A percentile compares a stretch with the other conserved stretches of the same genome.
Conservation (phyloP, 2,329 filamentous ascomycete species). For the Triangularia verruculosa region DNA sequence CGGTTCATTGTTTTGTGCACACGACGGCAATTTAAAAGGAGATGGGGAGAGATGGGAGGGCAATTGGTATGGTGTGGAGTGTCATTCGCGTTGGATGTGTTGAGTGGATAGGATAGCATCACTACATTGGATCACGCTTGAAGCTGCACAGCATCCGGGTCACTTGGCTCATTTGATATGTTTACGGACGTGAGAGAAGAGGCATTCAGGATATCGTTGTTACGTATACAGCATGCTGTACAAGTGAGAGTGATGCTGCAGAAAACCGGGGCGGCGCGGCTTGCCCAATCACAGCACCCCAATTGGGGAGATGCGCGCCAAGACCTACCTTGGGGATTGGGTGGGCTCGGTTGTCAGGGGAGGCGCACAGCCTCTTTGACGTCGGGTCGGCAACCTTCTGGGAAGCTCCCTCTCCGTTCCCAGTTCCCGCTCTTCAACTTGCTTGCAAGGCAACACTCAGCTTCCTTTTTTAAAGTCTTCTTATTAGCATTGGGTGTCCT, state of each 20-base stretch:
- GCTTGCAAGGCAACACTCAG: background rate
- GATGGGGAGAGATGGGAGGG: background rate
- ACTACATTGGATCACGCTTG: background rate
- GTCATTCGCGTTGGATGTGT: background rate
- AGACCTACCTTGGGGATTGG: slow-evolving; percentile 5
- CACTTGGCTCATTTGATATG: background rate
- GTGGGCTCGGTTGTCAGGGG: background rate
- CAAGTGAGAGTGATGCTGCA: background rate
- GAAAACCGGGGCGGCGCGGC: background rate
- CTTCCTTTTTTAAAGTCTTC: background rate
- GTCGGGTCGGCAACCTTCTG: slow-evolving; percentile 9
- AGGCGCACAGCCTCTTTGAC: slow-evolving; percentile 21
- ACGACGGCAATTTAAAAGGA: background rate
- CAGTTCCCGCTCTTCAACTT: slow-evolving; percentile 4
- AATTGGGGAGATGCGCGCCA: background rate
- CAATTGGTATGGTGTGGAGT: background rate
- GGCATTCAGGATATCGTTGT: too few relatives aligned
- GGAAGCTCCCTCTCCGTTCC: slow-evolving; percentile 16
- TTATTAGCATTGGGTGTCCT: background rate
- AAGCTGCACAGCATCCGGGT: background rate
- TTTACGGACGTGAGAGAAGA: background rate
- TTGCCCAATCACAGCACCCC: background rate
- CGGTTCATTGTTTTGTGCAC: background rate
- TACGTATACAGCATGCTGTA: background rate
- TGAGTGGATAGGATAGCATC: background rate